Evolutionary conservation across 192 early-diverging fungal species (phyloP).

Genomic region (Podila epigama): DNA sequence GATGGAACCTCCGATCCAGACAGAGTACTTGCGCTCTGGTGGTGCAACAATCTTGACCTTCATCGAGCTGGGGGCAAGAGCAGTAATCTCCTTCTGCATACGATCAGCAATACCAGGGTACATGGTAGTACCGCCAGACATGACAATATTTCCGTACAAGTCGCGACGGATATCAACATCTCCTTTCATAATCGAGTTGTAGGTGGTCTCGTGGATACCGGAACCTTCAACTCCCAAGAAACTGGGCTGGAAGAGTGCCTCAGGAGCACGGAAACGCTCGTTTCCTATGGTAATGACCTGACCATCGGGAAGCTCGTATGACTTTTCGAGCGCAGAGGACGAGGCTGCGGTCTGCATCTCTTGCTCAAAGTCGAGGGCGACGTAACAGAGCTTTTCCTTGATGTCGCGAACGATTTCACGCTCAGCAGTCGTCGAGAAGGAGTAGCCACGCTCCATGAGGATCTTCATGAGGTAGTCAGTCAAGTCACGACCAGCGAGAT

Average conservation of each 20-base stretch:
- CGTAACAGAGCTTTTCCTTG: conserved; percentile 99
- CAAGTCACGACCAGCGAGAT: conserved; percentile 96
- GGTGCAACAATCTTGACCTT: conserved; percentile 99
- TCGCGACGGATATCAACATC: conserved; percentile 97
- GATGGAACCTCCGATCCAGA: conserved; percentile 99
- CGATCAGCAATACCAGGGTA: conserved; percentile 97
- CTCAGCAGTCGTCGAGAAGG: conserved; percentile 95
- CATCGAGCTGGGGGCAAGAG: conserved; percentile 93
- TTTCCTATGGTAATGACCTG: conserved; percentile 98
- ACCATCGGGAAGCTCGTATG: conserved; percentile 98
- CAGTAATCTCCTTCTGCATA: conserved; percentile 97
- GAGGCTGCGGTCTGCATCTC: conserved; percentile 95
- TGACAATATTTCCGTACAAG: conserved; percentile 95
- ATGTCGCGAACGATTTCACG: conserved; percentile 99
- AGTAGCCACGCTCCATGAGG: conserved; percentile 96
- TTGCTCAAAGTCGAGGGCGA: conserved; percentile 97
- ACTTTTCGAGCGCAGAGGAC: conserved; percentile 95
- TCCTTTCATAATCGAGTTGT: conserved; percentile 97
- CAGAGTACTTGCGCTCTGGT: conserved; percentile 99
- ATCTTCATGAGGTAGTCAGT: conserved; percentile 94
- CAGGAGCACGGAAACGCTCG: conserved; percentile 98
- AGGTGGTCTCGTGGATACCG: conserved; percentile 97
- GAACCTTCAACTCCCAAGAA: conserved; percentile 89
- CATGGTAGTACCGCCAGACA: conserved; percentile 98
- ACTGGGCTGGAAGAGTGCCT: conserved; percentile 97